Evolutionary conservation across 345 rosid species (phyloP).

Genomic region (Syzygium aqueum): DNA sequence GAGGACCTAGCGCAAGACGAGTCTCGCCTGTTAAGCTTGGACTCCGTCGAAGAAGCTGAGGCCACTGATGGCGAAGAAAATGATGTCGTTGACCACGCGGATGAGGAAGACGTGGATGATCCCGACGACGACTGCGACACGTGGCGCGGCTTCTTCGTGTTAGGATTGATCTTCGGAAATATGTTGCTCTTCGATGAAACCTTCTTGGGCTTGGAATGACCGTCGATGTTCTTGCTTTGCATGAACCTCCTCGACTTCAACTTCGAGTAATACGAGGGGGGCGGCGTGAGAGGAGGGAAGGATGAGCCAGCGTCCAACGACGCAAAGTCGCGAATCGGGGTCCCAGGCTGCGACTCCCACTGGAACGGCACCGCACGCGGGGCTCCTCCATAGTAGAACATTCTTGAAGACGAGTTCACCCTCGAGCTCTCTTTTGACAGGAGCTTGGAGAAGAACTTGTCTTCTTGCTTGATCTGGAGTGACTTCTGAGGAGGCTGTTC

Average conservation of each 20-base stretch:
- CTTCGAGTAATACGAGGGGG: constrained; percentile 13
- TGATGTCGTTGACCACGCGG: neutral
- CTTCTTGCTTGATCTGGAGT: constrained; percentile 28
- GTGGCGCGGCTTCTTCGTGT: neutral
- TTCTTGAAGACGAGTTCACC: constrained; percentile 53
- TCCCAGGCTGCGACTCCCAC: constrained; percentile 94
- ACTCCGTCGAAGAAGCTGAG: neutral
- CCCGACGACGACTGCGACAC: neutral
- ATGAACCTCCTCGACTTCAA: neutral
- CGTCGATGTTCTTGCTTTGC: neutral
- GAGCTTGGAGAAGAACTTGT: constrained; percentile 42
- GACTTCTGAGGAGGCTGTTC: neutral
- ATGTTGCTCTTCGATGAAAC: neutral
- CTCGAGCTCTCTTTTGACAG: constrained; percentile 53
- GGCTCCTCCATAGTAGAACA: constrained; percentile 64
- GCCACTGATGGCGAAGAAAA: neutral
- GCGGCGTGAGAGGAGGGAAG: constrained; percentile 14
- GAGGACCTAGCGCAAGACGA: neutral
- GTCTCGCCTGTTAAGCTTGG: neutral
- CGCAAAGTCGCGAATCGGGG: constrained; percentile 49
- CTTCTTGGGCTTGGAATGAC: neutral
- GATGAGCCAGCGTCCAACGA: constrained; percentile 44
- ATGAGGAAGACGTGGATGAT: neutral
- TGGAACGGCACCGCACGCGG: constrained; percentile 51
- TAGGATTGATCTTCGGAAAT: constrained; percentile 1